Evolutionary conservation across 78 protist genomes (phyloP).

Genomic region (Paratrimastix pyriformis): DNA sequence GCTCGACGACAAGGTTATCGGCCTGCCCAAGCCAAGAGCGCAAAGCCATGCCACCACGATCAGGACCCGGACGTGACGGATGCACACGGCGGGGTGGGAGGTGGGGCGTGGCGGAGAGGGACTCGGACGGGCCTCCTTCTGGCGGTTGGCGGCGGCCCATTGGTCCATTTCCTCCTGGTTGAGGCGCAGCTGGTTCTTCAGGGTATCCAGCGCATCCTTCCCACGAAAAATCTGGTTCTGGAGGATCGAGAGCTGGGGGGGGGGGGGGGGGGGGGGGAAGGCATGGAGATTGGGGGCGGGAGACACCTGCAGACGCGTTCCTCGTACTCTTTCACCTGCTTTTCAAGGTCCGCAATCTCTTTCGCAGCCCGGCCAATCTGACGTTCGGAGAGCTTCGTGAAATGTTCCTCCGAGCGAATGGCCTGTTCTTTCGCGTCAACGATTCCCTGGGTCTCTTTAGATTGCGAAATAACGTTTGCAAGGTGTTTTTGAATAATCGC

Average conservation of each 20-base stretch:
- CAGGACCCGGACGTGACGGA: not conserved
- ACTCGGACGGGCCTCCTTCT: constrained; percentile 61
- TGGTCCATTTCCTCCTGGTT: constrained; percentile 55
- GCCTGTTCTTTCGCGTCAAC: constrained; percentile 40
- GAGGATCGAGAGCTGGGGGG: not conserved
- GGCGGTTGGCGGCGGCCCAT: constrained; percentile 55
- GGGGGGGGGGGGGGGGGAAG: no score
- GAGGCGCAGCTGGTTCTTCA: constrained; percentile 46
- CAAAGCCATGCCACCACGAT: not conserved
- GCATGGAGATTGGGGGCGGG: not conserved
- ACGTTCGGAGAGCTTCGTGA: constrained; percentile 43
- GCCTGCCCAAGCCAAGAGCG: not conserved
- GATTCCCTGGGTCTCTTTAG: constrained; percentile 34
- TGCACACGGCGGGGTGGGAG: not conserved
- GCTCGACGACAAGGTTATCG: not conserved
- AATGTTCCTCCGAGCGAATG: constrained; percentile 50
- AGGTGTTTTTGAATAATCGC: constrained; percentile 45
- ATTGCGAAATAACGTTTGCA: constrained; percentile 37
- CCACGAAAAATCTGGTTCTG: constrained; percentile 46
- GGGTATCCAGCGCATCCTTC: constrained; percentile 52
- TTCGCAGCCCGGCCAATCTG: constrained; percentile 32
- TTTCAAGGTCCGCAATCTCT: constrained; percentile 24
- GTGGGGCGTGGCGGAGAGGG: not conserved
- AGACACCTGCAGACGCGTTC: constrained; percentile 17
- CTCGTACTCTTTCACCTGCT: constrained; percentile 16